Evolutionary conservation across 805 yeast species (phyloP), one percentile per base, ranked within the genome.

Genomic region (Candida khao-thaluensis): DNA sequence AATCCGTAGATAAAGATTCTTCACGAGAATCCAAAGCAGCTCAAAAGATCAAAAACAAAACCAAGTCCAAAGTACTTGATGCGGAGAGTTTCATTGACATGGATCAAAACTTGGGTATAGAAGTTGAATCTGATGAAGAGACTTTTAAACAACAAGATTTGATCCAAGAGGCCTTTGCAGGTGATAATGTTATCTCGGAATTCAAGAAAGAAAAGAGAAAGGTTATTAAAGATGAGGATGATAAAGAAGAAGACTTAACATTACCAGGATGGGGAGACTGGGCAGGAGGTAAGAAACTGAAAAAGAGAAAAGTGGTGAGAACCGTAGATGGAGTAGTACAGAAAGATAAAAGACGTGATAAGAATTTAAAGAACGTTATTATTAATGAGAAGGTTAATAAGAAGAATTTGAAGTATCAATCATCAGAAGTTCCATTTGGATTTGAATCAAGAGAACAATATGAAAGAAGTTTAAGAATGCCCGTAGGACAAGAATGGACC

Each of bases 201-300:
- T 93, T 93, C 59, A 79, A 77, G 46, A 73, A 67, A 10, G 98
- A 90, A 52, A 93, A 91, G 66, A 67, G 71, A 41, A 72, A 77
- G 49, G 76, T 76, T 9, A 70, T 74, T 5, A 75, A 68, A 30
- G 89, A 84, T 33, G 97, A 91, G 60, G 97, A 80, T 42, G 97
- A 91, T 61, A 75, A 87, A 56, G 89, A 82, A 53, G 82, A 84
- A 42, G 96, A 90, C 57, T 65, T 84, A 34, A 83, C 95, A 0
- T 64, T 90, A 37, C 98, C 97, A 3, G 99, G 99, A 1, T 93
- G 98, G 97, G 98, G 98, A 34, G 85, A 84, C 30, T 93, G 99
- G 99, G 85, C 91, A 8, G 96, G 96, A 26, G 78, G 76, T 7
- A 52, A 55, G 29, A 62, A 53, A 42, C 56, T 49, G 12, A 67